Conservation (phyloP, 805 yeast species). For the Candida railenensis region DNA sequence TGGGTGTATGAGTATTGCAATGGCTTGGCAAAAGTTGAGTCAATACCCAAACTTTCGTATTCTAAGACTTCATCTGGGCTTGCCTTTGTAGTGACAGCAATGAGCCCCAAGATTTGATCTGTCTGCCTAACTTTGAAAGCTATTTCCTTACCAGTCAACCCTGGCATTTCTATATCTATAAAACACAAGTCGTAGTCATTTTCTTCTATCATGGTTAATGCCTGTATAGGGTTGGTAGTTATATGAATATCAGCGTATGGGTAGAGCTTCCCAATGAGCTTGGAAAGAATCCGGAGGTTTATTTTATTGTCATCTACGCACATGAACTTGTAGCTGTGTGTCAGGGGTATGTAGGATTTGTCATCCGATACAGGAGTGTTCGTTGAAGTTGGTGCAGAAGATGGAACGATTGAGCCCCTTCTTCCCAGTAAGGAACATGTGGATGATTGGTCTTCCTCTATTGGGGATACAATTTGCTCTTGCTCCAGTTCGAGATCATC, state of each 20-base stretch:
- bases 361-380: slow-evolving; percentile 6
- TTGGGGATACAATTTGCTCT: neutral
- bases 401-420: slow-evolving; percentile 4
- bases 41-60: slow-evolving; percentile 37
- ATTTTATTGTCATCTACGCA: slow-evolving; percentile 44
- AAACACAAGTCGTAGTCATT: slow-evolving; percentile 30
- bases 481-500: neutral
- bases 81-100: slow-evolving; percentile 41
- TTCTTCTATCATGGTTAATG: slow-evolving; percentile 23
- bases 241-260: slow-evolving; percentile 22
- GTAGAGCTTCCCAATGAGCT: slow-evolving; percentile 30
- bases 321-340: slow-evolving; percentile 16
- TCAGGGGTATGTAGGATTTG: slow-evolving; percentile 4
- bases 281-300: slow-evolving; percentile 35
- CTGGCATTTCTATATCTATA: slow-evolving; percentile 48
- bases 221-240: slow-evolving; percentile 28
- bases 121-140: slow-evolving; percentile 19
- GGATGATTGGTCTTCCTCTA: neutral
- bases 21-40: slow-evolving; percentile 42
- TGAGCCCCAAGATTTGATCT: slow-evolving; percentile 19
- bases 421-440: neutral
- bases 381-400: slow-evolving; percentile 3
- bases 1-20: slow-evolving; percentile 18
- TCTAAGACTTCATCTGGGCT: slow-evolving; percentile 24
- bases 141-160: slow-evolving; percentile 37